Evolutionary conservation across 2,329 filamentous ascomycete genomes (phyloP).

Genomic region (Pestalotiopsis sp.): DNA sequence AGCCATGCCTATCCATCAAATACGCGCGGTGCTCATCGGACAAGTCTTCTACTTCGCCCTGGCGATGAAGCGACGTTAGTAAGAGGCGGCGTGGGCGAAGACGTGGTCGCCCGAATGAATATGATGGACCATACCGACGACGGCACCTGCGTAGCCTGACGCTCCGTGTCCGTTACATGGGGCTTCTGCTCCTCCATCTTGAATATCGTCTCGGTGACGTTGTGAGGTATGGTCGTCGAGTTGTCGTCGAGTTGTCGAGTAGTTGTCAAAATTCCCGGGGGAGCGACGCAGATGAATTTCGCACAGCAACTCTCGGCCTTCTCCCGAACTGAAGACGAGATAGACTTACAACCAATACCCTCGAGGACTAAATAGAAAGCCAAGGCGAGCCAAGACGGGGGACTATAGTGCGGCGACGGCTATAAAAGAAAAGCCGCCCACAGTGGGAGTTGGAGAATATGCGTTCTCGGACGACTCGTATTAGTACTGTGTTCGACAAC

Average conservation of each 20-base stretch:
- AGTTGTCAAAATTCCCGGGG: background rate
- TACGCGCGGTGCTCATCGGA: conserved; percentile 50
- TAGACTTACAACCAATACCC: background rate
- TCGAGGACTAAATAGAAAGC: background rate
- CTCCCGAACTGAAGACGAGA: background rate
- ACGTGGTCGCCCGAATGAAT: background rate
- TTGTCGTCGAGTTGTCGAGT: background rate
- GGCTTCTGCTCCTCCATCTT: background rate
- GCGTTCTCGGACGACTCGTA: background rate
- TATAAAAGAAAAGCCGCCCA: background rate
- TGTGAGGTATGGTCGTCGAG: background rate
- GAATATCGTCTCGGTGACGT: background rate
- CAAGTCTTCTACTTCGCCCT: background rate
- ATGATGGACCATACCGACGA: background rate
- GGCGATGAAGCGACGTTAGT: background rate
- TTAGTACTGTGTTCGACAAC: background rate
- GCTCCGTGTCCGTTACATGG: background rate
- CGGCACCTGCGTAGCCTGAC: background rate
- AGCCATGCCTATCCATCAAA: conserved; percentile 55
- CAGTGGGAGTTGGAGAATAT: background rate
- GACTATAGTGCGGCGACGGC: background rate
- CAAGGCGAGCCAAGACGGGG: background rate
- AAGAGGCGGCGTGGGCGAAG: background rate
- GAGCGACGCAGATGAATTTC: background rate
- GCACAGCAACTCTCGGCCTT: background rate